Evolutionary conservation across 768 basidiomycete genomes (phyloP).

Genomic region (Tephrocybe sp.): DNA sequence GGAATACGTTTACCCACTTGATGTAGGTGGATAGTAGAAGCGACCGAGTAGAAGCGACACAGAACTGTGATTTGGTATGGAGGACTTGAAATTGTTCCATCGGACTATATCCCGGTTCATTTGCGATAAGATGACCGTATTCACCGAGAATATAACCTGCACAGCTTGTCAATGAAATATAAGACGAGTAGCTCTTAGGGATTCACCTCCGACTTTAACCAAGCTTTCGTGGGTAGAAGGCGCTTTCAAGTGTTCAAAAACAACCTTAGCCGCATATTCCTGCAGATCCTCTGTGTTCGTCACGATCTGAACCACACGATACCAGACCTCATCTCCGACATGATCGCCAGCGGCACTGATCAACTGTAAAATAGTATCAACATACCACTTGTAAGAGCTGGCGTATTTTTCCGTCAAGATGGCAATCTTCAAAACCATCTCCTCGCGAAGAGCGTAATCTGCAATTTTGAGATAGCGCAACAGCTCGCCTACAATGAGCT

Average conservation of each 20-base stretch:
- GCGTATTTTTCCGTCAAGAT: slow-evolving; percentile 99
- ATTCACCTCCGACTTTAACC: slow-evolving; percentile 91
- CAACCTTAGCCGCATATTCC: slow-evolving; percentile 90
- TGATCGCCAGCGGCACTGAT: slow-evolving; percentile 98
- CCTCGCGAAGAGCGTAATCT: slow-evolving; percentile 94
- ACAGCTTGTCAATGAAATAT: slow-evolving; percentile 4
- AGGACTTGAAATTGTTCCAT: slow-evolving; percentile 91
- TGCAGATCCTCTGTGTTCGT: slow-evolving; percentile 98
- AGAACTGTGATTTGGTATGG: slow-evolving; percentile 94
- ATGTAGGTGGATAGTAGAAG: slow-evolving; percentile 95
- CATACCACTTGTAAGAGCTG: slow-evolving; percentile 97
- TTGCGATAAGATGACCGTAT: slow-evolving; percentile 97
- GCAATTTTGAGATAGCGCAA: slow-evolving; percentile 93
- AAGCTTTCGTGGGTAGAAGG: slow-evolving; percentile 90
- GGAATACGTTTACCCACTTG: slow-evolving; percentile 99
- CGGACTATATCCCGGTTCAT: slow-evolving; percentile 91
- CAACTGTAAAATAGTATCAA: slow-evolving; percentile 94
- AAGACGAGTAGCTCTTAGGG: background rate
- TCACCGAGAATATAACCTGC: slow-evolving; percentile 95
- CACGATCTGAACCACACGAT: slow-evolving; percentile 96
- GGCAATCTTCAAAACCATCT: slow-evolving; percentile 99
- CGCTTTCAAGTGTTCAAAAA: slow-evolving; percentile 85
- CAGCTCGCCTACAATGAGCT: slow-evolving; percentile 93
- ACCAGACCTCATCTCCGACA: slow-evolving; percentile 99
- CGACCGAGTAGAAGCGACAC: slow-evolving; percentile 87